phyloP scores from a whole-genome alignment of 139 green algal species.

The Micromonas pusilla region DNA sequence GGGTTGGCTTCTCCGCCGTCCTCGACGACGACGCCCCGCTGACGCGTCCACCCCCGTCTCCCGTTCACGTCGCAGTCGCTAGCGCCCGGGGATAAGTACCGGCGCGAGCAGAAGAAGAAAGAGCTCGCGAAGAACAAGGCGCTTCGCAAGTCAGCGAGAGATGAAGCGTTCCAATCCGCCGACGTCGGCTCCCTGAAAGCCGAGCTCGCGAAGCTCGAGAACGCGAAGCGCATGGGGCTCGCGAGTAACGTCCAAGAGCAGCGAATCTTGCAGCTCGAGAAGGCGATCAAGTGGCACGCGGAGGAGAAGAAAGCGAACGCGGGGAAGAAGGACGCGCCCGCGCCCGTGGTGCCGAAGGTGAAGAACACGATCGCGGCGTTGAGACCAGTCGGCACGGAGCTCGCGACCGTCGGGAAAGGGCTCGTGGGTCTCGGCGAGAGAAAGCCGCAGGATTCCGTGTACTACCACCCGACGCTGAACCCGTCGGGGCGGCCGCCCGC shows the following conservation, averaged over 20 bases:
- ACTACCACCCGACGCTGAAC: conserved; percentile 32
- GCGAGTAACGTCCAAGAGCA: background rate
- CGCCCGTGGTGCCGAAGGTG: background rate
- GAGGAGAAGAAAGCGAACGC: background rate
- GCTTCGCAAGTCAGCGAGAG: conserved; percentile 33
- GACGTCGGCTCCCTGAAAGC: conserved; percentile 30
- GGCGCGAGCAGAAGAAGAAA: conserved; percentile 42
- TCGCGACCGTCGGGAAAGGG: background rate
- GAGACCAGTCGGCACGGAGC: background rate
- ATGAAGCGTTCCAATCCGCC: conserved; percentile 33
- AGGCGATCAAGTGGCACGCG: background rate
- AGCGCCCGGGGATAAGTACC: conserved; percentile 26
- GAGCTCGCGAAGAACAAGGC: conserved; percentile 43
- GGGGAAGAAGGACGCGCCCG: background rate
- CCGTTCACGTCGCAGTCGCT: background rate
- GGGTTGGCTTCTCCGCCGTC: too few species aligned
- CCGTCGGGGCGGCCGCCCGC: conserved; percentile 21
- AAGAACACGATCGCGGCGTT: background rate
- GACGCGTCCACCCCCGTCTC: too few species aligned
- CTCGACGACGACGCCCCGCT: too few species aligned
- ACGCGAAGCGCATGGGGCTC: conserved; percentile 19
- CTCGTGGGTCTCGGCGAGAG: background rate
- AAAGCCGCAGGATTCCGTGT: conserved; percentile 22
- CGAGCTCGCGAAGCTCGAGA: conserved; percentile 38
- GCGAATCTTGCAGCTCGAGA: background rate